Base-by-base conservation (phyloP, 148 eudicot genomes). In the Pharnaceum exiguum region DNA sequence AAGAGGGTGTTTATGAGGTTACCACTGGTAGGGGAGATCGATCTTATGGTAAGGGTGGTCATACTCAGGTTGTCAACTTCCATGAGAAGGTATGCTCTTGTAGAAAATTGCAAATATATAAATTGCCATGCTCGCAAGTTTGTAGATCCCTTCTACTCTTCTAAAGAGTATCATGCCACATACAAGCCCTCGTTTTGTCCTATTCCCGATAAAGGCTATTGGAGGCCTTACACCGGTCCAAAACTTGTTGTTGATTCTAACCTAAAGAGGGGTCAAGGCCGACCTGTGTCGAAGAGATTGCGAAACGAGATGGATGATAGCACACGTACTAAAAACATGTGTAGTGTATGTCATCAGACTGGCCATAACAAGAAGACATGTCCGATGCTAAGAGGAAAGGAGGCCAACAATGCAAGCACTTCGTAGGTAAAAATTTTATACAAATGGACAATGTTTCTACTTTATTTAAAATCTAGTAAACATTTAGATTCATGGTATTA, bases 281-380 rank as follows among this genome's bases (percentile, higher is more conserved):
- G 56, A 5, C 39, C 56, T 2, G 7, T 21, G n/a, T n/a, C n/a
- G 1, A 51, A 51, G 23, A 30, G 23, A 13, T 28, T 16, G 8
- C 9, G 31, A 2, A 51, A 51, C 31, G 56, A 51, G 33, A 51
- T 51, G 56, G 56, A 51, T 17, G 56, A 51, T n/a, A n/a, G n/a
- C n/a, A n/a, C n/a, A n/a, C n/a, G n/a, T n/a, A n/a, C n/a, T n/a
- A n/a, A n/a, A n/a, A n/a, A n/a, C n/a, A n/a, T n/a, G n/a, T n/a
- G n/a, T n/a, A n/a, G n/a, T n/a, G n/a, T n/a, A n/a, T n/a, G n/a
- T n/a, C n/a, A n/a, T n/a, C n/a, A n/a, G n/a, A n/a, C n/a, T n/a
- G n/a, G n/a, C n/a, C n/a, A n/a, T n/a, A n/a, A n/a, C n/a, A n/a
- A n/a, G n/a, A n/a, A n/a, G n/a, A n/a, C n/a, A n/a, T n/a, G n/a